These are phyloP conservation scores for Hansfordia pulvinata DNA, from an alignment of 2,329 filamentous ascomycete species.

Conservation along the genomic window DNA sequence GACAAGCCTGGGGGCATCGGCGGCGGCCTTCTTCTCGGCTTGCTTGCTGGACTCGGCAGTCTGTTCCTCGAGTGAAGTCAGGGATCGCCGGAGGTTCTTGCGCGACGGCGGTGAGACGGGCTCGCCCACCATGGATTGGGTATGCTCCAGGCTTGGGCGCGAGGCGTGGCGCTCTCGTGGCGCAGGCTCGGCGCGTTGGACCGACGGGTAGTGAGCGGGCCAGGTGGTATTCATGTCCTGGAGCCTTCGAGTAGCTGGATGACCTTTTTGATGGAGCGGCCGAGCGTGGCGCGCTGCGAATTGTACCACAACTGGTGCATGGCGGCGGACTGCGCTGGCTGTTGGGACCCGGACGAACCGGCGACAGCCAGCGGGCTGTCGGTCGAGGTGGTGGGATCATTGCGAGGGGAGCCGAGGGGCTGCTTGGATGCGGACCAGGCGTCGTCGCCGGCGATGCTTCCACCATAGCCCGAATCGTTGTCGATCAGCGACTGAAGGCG, in stretches of 20 bases:
- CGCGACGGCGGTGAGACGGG: conserved; percentile 28
- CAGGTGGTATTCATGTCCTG: conserved; percentile 83
- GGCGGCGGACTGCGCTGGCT: conserved; percentile 49
- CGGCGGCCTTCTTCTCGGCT: conserved; percentile 43
- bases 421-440: conserved; percentile 20
- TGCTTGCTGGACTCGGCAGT: conserved; percentile 60
- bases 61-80: conserved; percentile 54
- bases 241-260: conserved; percentile 73
- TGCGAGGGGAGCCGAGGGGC: conserved; percentile 19
- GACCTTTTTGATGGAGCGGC: conserved; percentile 73
- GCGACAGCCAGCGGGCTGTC: conserved; percentile 30
- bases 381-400: conserved; percentile 30
- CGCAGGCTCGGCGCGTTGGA: conserved; percentile 44
- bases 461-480: conserved; percentile 83
- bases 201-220: conserved; percentile 90
- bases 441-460: conserved; percentile 57
- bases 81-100: conserved; percentile 48
- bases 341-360: too few relatives aligned
- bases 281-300: conserved; percentile 76
- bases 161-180: conserved; percentile 13
- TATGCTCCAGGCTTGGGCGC: conserved; percentile 50
- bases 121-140: conserved; percentile 45
- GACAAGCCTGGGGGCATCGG: conserved; percentile 65
- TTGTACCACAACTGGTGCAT: conserved; percentile 93
- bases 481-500: conserved; percentile 72